Base-by-base conservation (phyloP, 176 grass and related monocot genomes). In the Neostapfia colusana region DNA sequence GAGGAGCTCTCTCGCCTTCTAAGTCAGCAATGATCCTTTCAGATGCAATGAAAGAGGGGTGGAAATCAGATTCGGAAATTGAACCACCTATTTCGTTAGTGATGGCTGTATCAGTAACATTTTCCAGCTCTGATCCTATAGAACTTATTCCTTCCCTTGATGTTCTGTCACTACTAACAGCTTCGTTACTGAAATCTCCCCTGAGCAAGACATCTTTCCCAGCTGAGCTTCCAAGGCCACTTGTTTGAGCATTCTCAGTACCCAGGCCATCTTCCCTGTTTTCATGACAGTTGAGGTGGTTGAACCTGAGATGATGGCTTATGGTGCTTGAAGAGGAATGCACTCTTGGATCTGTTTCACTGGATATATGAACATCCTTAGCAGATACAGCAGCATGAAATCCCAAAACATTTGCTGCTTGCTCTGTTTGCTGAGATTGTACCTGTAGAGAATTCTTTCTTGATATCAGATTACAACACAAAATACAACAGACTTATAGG, bases 281-380 rank as follows among this genome's bases (percentile, higher is more conserved):
- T 27, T 83, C 76, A 39, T 79, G 64, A 28, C 71, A 80, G 54
- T 74, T 79, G 6, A 83, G 31, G 71, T 83, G 80, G 34, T 79
- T 80, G 59, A 83, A 90, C 8, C 84, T 67, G 57, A 84, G 70
- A 46, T 75, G 88, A 49, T 87, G 80, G 75, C 65, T 87, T 87
- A 86, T 87, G 31, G 88, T 86, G 76, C 84, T 90, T 64, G 88
- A 90, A 84, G 84, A 77, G 0, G 84, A 78, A 60, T 87, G 84
- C 36, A 79, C 58, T 71, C 73, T 89, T 81, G 61, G 79, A 68
- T 81, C 78, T 15, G 51, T 42, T 45, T 85, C 83, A 8, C 65
- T 50, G 25, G 67, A 69, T 35, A 79, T 44, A 24, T 34, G 73
- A 69, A 89, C 26, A 79, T 85, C 83, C 73, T 89, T 89, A 25